Evolutionary conservation across 1,284 basidiomycete species (phyloP).

Genomic region (Ceratobasidium sp.): DNA sequence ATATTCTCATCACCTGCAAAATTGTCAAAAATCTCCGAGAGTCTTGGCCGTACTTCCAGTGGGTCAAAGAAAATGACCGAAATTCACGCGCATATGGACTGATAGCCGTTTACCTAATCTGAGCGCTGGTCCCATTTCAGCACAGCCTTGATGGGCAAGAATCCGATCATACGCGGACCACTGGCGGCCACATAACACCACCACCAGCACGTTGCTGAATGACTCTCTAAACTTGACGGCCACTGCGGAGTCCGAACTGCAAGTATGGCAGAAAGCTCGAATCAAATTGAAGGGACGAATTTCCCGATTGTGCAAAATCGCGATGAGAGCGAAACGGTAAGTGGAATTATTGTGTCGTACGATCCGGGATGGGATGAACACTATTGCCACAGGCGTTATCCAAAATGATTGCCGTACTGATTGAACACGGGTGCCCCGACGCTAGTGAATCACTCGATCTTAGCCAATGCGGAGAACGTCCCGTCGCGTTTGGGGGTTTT

Average conservation of each 20-base stretch:
- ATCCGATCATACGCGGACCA: neutral
- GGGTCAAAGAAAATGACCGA: too few species aligned
- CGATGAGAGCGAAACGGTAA: neutral
- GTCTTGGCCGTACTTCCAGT: too few species aligned
- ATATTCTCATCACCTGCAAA: too few species aligned
- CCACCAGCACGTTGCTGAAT: neutral
- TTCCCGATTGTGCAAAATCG: too few species aligned
- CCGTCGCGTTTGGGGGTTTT: conserved; percentile 4
- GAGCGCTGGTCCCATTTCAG: neutral
- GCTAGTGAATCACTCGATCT: neutral
- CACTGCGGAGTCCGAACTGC: too few species aligned
- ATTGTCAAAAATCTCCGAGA: too few species aligned
- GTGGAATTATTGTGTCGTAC: neutral
- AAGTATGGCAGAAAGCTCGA: neutral
- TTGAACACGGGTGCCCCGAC: neutral
- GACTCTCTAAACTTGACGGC: too few species aligned
- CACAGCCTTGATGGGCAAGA: neutral
- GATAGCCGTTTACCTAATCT: neutral
- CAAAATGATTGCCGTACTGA: neutral
- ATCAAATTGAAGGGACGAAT: too few species aligned
- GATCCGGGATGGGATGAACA: neutral
- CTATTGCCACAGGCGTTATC: neutral
- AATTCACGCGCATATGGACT: too few species aligned
- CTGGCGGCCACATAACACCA: neutral
- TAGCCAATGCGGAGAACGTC: neutral